phyloP scores from a whole-genome alignment of 352 stramenopile genomes.

The Phytophthora podocarpi region DNA sequence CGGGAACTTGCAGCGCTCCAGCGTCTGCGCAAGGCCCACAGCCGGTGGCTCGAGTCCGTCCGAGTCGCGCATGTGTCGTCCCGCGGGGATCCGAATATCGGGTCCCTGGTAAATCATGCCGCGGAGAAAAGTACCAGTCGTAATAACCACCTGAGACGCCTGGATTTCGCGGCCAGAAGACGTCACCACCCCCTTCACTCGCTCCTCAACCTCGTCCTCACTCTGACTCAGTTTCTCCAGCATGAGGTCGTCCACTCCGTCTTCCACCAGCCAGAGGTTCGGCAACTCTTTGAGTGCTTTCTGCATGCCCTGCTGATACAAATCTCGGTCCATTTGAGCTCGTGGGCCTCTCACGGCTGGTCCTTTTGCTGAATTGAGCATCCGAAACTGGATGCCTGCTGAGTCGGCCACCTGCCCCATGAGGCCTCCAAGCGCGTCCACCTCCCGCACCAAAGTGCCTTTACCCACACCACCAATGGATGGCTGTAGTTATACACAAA shows the following conservation, averaged over 20 bases:
- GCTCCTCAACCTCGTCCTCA: slow-evolving; percentile 40
- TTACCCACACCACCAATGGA: slow-evolving; percentile 99
- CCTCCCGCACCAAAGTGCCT: slow-evolving; percentile 97
- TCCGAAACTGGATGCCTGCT: slow-evolving; percentile 96
- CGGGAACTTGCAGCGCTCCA: slow-evolving; percentile 93
- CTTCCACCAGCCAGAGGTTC: slow-evolving; percentile 95
- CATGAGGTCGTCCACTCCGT: slow-evolving; percentile 95
- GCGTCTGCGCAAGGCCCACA: slow-evolving; percentile 93
- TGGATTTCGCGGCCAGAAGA: slow-evolving; percentile 57
- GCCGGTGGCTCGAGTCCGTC: slow-evolving; percentile 93
- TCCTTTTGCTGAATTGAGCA: slow-evolving; percentile 96
- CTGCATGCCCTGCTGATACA: slow-evolving; percentile 97
- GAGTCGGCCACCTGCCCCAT: slow-evolving; percentile 96
- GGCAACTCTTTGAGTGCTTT: slow-evolving; percentile 60
- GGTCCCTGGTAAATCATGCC: slow-evolving; percentile 96
- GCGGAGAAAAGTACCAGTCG: slow-evolving; percentile 97
- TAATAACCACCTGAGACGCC: slow-evolving; percentile 92
- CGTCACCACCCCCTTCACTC: slow-evolving; percentile 70
- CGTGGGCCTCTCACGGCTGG: slow-evolving; percentile 89
- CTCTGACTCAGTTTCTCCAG: slow-evolving; percentile 42
- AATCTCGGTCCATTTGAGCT: slow-evolving; percentile 97
- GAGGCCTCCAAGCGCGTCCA: slow-evolving; percentile 97
- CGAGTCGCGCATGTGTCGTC: slow-evolving; percentile 89
- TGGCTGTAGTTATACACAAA: slow-evolving; percentile 56
- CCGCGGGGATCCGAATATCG: slow-evolving; percentile 91